Conservation (phyloP, 306 rosid genomes). For the Pueraria montana region DNA sequence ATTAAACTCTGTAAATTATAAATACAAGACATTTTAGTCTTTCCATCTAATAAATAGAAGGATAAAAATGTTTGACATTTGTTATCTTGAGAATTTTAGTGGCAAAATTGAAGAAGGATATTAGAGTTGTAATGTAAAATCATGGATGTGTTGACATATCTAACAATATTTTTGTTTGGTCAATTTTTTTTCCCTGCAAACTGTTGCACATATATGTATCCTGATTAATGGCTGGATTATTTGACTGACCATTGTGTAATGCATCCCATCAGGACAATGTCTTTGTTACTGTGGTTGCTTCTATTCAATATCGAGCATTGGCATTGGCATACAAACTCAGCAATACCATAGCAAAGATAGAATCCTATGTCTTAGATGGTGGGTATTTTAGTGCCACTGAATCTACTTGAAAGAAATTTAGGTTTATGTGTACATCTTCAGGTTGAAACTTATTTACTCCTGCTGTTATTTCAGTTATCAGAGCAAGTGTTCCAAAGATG, state of each 20-base stretch:
- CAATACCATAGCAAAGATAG: constrained; percentile 78
- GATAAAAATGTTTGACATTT: too few relatives aligned
- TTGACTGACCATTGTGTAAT: not conserved
- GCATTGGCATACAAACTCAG: constrained; percentile 81
- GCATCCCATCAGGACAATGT: not conserved
- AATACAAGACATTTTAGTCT: too few relatives aligned
- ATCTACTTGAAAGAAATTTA: not conserved
- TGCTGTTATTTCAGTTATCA: constrained; percentile 61
- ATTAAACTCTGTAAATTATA: too few relatives aligned
- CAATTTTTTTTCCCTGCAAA: not conserved
- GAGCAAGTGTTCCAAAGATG: constrained; percentile 88
- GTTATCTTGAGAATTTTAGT: too few relatives aligned
- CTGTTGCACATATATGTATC: not conserved
- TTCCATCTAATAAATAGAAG: too few relatives aligned
- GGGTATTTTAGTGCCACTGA: not conserved
- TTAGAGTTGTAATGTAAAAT: not conserved
- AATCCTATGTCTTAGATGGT: constrained; percentile 90
- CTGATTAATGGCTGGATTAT: not conserved
- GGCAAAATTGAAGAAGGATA: too few relatives aligned
- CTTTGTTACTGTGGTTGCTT: too few relatives aligned
- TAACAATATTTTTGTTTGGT: not conserved
- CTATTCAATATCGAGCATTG: constrained; percentile 39
- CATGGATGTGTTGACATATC: not conserved
- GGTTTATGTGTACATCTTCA: constrained; percentile 1
- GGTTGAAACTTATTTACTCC: not conserved